Base-by-base conservation (phyloP, 106 monocot species). In the Narthecium ossifragum region DNA sequence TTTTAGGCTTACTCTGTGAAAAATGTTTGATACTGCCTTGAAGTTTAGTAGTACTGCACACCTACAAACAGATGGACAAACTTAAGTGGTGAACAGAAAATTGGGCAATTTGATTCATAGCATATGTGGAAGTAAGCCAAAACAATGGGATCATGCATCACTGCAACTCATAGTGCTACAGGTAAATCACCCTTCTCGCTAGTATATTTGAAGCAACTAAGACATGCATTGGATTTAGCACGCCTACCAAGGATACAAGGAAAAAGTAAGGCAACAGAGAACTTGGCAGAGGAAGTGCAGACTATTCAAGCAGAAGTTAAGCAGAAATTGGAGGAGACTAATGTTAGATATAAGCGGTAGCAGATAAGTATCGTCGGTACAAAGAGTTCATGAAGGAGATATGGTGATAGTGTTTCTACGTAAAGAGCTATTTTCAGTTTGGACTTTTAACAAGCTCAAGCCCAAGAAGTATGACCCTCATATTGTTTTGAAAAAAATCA, bases 61-160 rank as follows among this genome's bases (percentile, higher is more conserved):
- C n/a, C n/a, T n/a, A n/a, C n/a, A n/a, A n/a, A n/a, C n/a, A n/a
- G n/a, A n/a, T n/a, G n/a, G n/a, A 15, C 34, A 57, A 13, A 57
- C 21, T 4, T 32, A 57, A 24, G 18, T 36, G 2, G 10, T 23
- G 5, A 34, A 57, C 34, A 34, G 56, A 57, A 36, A 17, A 1
- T 22, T 36, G 22, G 56, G 34, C 17, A 57, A 57, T n/a, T 34
- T 57, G 18, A 1, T 57, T 28, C 13, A 13, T 2, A 33, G 56
- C 6, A 1, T 57, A 11, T 57, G 11, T 57, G 34, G 34, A 10
- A 34, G 34, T 6, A 2, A 34, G 8, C 34, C 56, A 6, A 57
- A 36, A 18, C 32, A 18, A 17, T 53, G 53, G 53, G 29, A n/a
- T n/a, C 56, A 21, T 57, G 34, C 8, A 57, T 34, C 14, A 54